Conservation (phyloP, 495 filamentous ascomycete genomes). For the Chaetomium cochliodes region DNA sequence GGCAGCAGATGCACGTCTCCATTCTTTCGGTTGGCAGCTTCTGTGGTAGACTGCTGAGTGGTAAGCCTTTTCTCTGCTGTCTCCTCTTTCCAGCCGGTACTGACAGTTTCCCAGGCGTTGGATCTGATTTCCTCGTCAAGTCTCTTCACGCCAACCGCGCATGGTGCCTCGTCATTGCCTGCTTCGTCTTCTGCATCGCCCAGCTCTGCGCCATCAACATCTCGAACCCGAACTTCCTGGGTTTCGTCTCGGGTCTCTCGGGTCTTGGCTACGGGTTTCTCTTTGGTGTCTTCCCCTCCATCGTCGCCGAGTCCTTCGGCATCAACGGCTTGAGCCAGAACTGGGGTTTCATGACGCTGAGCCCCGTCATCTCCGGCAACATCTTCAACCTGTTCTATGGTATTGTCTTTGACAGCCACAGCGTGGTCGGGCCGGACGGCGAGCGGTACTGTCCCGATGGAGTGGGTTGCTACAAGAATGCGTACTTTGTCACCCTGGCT, state of each 20-base stretch:
- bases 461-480: conserved; percentile 72
- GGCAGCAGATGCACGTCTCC: conserved; percentile 90
- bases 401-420: conserved; percentile 75
- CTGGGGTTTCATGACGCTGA: conserved; percentile 92
- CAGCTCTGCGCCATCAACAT: conserved; percentile 79
- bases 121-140: conserved; percentile 85
- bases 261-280: conserved; percentile 92
- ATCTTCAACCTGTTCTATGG: conserved; percentile 91
- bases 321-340: conserved; percentile 84
- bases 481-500: conserved; percentile 79
- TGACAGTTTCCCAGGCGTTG: conserved; percentile 59
- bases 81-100: conserved; percentile 7
- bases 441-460: conserved; percentile 76
- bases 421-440: conserved; percentile 62
- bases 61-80: conserved; percentile 40
- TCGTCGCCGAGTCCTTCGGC: conserved; percentile 89
- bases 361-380: conserved; percentile 81
- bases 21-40: conserved; percentile 86
- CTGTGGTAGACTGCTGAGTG: conserved; percentile 72
- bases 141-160: conserved; percentile 73
- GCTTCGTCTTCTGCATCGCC: conserved; percentile 72
- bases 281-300: conserved; percentile 90
- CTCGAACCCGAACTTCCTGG: conserved; percentile 74
- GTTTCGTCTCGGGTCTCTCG: conserved; percentile 74
- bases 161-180: conserved; percentile 82